A percentile compares a stretch with the other conserved stretches of the same genome.
These are phyloP conservation scores for Leccinum boreale DNA, from an alignment of 768 basidiomycete genomes.

Conservation along the genomic window DNA sequence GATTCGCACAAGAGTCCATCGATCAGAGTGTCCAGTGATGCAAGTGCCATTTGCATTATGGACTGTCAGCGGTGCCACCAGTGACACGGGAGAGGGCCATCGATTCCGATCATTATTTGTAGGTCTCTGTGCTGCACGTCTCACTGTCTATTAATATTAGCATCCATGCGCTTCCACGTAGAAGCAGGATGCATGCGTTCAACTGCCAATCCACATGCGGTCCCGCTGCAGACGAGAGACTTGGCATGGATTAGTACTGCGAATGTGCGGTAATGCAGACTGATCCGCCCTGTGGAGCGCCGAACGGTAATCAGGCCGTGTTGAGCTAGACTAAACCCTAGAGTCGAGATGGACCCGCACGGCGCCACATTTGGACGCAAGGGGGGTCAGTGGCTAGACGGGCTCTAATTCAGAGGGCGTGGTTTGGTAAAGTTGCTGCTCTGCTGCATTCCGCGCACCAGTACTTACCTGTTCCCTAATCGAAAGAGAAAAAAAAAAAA, in stretches of 20 bases:
- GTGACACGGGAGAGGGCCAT: neutral
- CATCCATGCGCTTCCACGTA: neutral
- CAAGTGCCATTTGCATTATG: neutral
- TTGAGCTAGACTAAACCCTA: constrained; percentile 1
- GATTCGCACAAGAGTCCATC: neutral
- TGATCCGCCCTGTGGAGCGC: constrained; percentile 8
- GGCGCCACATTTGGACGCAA: neutral
- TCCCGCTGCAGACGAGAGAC: constrained; percentile 1
- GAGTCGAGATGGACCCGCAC: constrained; percentile 6
- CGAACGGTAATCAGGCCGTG: neutral
- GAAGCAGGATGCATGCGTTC: neutral
- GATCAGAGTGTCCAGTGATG: neutral
- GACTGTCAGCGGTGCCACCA: neutral
- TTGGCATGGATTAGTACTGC: neutral
- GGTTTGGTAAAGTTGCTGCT: constrained; percentile 26
- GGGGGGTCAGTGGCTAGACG: neutral
- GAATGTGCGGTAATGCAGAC: neutral
- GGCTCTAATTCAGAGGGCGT: constrained; percentile 16
- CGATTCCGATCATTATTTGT: neutral
- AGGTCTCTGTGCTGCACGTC: neutral
- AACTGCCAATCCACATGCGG: neutral
- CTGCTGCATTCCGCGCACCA: constrained; percentile 7
- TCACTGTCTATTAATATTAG: constrained; percentile 9
- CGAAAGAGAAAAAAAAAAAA: neutral
- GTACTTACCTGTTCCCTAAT: constrained; percentile 22